A percentile compares a stretch with the other conserved stretches of the same genome.
Evolutionary conservation across 805 yeast genomes (phyloP).

Genomic region (Wickerhamiella spandovensis): DNA sequence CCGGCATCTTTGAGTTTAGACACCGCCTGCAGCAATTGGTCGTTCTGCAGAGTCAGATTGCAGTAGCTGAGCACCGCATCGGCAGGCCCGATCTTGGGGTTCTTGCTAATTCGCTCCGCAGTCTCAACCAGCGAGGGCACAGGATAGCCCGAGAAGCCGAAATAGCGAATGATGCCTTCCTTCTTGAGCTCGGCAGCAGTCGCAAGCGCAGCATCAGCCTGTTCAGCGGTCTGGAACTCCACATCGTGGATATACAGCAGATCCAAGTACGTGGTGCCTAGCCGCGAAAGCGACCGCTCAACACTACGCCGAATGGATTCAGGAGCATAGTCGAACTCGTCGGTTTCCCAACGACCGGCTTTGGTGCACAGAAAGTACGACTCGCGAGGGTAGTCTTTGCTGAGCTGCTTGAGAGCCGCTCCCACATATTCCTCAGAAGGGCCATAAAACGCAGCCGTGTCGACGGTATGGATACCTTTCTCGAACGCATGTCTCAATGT

Average conservation of each 20-base stretch:
- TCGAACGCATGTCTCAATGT: slow-evolving; percentile 48
- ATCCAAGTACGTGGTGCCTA: slow-evolving; percentile 59
- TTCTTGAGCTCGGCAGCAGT: slow-evolving; percentile 46
- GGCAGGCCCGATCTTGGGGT: slow-evolving; percentile 38
- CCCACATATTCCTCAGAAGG: slow-evolving; percentile 73
- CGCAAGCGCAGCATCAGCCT: slow-evolving; percentile 47
- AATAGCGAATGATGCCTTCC: slow-evolving; percentile 46
- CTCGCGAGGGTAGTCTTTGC: slow-evolving; percentile 38
- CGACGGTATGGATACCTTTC: slow-evolving; percentile 63
- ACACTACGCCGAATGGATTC: slow-evolving; percentile 50
- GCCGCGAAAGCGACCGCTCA: slow-evolving; percentile 48
- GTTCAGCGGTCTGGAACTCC: slow-evolving; percentile 53
- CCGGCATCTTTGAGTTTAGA: slow-evolving; percentile 39
- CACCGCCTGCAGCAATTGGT: slow-evolving; percentile 34
- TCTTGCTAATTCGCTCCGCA: slow-evolving; percentile 27
- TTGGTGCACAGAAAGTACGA: slow-evolving; percentile 65
- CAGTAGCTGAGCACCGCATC: slow-evolving; percentile 72
- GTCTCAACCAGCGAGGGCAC: slow-evolving; percentile 49
- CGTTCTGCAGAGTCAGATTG: slow-evolving; percentile 72
- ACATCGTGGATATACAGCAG: slow-evolving; percentile 80
- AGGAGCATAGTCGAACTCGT: slow-evolving; percentile 65
- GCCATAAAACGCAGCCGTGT: slow-evolving; percentile 90
- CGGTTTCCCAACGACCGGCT: slow-evolving; percentile 60
- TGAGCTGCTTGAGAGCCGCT: slow-evolving; percentile 35
- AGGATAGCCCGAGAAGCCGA: slow-evolving; percentile 85